phyloP scores from a whole-genome alignment of 108 stramenopile species.

The Cyclostephanos invisitatus region DNA sequence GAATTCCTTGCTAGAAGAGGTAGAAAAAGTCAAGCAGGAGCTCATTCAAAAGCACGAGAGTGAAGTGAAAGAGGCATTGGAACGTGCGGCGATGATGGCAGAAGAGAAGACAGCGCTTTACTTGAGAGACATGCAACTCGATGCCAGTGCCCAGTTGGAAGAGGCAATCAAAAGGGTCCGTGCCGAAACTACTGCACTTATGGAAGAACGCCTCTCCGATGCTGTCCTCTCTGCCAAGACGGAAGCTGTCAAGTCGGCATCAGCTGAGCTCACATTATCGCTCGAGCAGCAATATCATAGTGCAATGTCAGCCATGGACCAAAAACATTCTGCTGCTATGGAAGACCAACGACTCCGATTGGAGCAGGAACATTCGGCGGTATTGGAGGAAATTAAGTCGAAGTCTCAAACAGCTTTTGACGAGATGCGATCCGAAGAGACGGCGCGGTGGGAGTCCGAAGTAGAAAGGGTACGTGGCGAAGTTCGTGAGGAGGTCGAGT shows the following conservation, averaged over 20 bases:
- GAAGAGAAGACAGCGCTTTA: constrained; percentile 20
- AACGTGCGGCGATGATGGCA: constrained; percentile 31
- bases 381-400: constrained; percentile 22
- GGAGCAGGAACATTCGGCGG: constrained; percentile 12
- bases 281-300: constrained; percentile 9
- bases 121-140: constrained; percentile 19
- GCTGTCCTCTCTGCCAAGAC: constrained; percentile 32
- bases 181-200: constrained; percentile 9
- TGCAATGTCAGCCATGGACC: constrained; percentile 22
- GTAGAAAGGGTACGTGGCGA: constrained; percentile 35
- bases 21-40: constrained; percentile 46
- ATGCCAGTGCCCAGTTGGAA: constrained; percentile 20
- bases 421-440: constrained; percentile 22
- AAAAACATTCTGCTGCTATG: constrained; percentile 11
- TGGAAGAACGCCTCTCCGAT: constrained; percentile 19
- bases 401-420: constrained; percentile 25
- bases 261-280: constrained; percentile 22
- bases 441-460: constrained; percentile 19
- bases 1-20: constrained; percentile 40
- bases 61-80: constrained; percentile 30
- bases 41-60: constrained; percentile 39
- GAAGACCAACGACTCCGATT: constrained; percentile 15
- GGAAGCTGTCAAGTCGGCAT: constrained; percentile 22
- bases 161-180: constrained; percentile 23
- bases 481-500: constrained; percentile 23